Conservation (phyloP, 352 stramenopile species). For the Phytophthora meadii region DNA sequence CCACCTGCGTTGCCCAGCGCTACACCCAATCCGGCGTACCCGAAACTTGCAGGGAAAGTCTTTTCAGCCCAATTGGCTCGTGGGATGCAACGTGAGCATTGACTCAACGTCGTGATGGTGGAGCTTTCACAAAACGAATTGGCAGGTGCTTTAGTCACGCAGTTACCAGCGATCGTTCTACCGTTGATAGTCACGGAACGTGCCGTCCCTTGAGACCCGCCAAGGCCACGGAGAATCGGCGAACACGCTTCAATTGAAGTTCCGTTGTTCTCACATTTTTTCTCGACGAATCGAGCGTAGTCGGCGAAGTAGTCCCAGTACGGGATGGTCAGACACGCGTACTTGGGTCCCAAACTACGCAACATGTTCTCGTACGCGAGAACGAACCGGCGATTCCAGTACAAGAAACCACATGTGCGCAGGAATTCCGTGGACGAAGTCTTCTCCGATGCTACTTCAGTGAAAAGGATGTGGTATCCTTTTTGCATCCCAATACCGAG, state of each 20-base stretch:
- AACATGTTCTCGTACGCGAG: constrained; percentile 76
- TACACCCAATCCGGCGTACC: constrained; percentile 37
- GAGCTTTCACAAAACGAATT: constrained; percentile 55
- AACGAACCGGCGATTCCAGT: constrained; percentile 60
- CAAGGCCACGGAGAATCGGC: constrained; percentile 44
- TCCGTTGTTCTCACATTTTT: constrained; percentile 26
- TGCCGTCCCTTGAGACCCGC: constrained; percentile 31
- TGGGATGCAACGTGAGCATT: constrained; percentile 47
- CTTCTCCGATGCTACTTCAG: constrained; percentile 40
- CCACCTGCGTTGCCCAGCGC: constrained; percentile 35
- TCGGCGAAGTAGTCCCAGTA: constrained; percentile 85
- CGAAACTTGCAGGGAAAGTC: constrained; percentile 53
- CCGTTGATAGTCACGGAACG: constrained; percentile 42
- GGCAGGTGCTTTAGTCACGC: constrained; percentile 30
- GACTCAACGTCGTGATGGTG: constrained; percentile 21
- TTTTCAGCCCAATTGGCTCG: constrained; percentile 41
- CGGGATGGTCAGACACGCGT: constrained; percentile 73
- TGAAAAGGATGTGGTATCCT: constrained; percentile 51
- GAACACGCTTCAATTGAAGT: constrained; percentile 45
- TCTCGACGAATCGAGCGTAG: constrained; percentile 38
- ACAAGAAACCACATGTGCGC: constrained; percentile 54
- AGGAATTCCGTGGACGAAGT: constrained; percentile 40
- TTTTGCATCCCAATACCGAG: constrained; percentile 35
- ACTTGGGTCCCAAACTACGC: constrained; percentile 61
- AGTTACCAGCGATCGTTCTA: constrained; percentile 27